Evolutionary conservation across 2,329 filamentous ascomycete genomes (phyloP), one percentile per base, ranked within the genome.

Genomic region (Elsinoe necatrix): DNA sequence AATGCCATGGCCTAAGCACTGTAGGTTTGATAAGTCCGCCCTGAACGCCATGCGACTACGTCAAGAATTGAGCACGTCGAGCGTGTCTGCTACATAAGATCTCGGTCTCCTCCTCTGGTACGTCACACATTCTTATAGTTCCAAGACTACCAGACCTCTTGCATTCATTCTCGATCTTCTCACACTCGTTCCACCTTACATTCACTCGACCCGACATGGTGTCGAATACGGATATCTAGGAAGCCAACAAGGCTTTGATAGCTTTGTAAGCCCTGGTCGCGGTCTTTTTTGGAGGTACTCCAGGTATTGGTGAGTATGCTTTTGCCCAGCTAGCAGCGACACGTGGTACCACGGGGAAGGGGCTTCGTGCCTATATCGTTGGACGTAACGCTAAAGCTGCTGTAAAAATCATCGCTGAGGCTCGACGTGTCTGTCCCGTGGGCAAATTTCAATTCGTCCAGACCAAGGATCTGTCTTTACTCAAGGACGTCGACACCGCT

Each of bases 401-500:
- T 6, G 42, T 55, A 0, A 42, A 35, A n/a, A 60, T 61, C 23
- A 57, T 61, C 14, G 45, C 56, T 1, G 54, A 62, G 8, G 62
- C 59, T 25, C 39, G 39, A 9, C 6, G 16, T n/a, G 20, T 59
- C 9, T 69, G 66, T 54, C 62, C 65, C 2, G 57, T 55, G 9
- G 66, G 61, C 8, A 51, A 61, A 1, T 63, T 63, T 21, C 61
- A 55, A 18, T 71, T 69, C 55, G 59, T 70, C 25, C 62, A 69
- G 57, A 59, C 62, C 1, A 54, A 43, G 1, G 69, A 74, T 54
- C 63, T 72, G 11, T 68, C 69, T 1, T 65, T 73, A 16, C 56
- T 75, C 8, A 59, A 59, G 1, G 66, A 69, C 16, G 67, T 70
- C 39, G 68, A 71, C 45, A 45, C 56, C n/a, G 64, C 66, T 0